phyloP scores from a whole-genome alignment of 164 flowering plant genomes.

The Taxillus chinensis region DNA sequence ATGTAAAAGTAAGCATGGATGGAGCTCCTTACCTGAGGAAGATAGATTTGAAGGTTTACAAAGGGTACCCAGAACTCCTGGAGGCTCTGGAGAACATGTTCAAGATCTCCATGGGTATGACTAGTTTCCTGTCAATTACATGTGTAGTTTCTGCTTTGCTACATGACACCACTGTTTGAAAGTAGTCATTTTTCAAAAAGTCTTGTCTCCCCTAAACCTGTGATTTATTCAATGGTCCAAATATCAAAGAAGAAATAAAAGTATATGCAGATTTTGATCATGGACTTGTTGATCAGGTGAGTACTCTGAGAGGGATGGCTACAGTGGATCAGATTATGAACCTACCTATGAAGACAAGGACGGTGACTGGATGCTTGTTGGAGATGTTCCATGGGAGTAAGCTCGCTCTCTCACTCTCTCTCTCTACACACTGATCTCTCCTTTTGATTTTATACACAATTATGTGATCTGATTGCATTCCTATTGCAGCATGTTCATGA shows the following conservation, averaged over 20 bases:
- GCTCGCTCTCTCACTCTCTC: conserved; percentile 10
- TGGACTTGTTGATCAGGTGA: conserved; percentile 19
- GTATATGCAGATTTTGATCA: background rate
- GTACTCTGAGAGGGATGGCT: conserved; percentile 63
- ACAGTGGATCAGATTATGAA: conserved; percentile 51
- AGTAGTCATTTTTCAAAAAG: background rate
- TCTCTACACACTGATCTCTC: background rate
- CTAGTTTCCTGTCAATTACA: background rate
- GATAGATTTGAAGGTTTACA: conserved; percentile 57
- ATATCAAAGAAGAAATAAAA: background rate
- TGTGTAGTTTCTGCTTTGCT: background rate
- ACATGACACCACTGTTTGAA: background rate
- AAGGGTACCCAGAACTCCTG: conserved; percentile 48
- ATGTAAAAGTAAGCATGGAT: conserved; percentile 74
- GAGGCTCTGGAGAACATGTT: conserved; percentile 64
- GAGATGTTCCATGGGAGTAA: conserved; percentile 88
- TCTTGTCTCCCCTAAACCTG: background rate
- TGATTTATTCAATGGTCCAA: background rate
- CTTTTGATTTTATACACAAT: background rate
- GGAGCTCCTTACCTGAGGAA: conserved; percentile 86
- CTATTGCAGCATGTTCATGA: conserved; percentile 35
- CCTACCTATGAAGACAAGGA: conserved; percentile 88
- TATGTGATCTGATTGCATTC: background rate
- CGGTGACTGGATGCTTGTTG: conserved; percentile 91
- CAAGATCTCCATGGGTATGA: conserved; percentile 48